Percentiles rank a stretch among this genome's conserved stretches.
phyloP scores from a whole-genome alignment of 257 asterid genomes.

The Anisodus acutangulus region DNA sequence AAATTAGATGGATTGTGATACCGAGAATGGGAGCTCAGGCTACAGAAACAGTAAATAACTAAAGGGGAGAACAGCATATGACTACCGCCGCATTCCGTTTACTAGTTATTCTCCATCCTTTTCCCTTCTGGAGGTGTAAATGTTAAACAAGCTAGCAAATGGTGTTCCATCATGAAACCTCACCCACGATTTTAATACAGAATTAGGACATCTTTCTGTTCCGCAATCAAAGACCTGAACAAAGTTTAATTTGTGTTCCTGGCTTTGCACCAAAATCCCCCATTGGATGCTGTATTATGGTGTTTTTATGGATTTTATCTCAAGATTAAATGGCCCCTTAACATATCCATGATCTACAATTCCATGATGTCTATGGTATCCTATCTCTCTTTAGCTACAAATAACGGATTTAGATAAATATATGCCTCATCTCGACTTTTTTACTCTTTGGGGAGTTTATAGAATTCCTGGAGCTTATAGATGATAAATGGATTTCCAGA shows the following conservation, averaged over 20 bases:
- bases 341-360: background rate
- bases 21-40: background rate
- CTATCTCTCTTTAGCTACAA: background rate
- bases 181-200: background rate
- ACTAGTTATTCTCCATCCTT: background rate
- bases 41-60: slow-evolving; percentile 1
- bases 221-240: background rate
- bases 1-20: background rate
- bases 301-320: background rate
- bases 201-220: background rate
- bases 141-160: background rate
- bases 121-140: background rate
- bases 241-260: background rate
- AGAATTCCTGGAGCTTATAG: background rate
- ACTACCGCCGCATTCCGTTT: background rate
- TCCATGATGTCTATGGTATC: background rate
- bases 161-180: background rate
- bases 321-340: background rate
- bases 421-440: background rate
- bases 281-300: background rate
- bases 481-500: background rate
- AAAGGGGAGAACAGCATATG: background rate
- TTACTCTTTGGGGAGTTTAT: background rate
- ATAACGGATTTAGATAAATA: background rate
- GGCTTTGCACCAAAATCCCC: background rate